These are phyloP conservation scores for Ordospora colligata DNA, from an alignment of 371 early-diverging fungal genomes.

Conservation along the genomic window DNA sequence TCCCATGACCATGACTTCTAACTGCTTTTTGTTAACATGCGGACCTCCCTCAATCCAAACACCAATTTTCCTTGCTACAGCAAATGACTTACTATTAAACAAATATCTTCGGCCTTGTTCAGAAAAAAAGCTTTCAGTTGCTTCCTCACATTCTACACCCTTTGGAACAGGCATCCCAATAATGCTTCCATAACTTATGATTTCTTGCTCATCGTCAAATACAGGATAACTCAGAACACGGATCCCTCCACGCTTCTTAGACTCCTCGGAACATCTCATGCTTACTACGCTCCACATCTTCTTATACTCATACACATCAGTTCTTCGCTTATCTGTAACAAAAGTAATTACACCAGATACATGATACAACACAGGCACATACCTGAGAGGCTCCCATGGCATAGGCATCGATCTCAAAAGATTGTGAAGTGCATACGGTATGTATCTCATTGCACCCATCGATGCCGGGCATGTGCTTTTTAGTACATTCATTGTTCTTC, in stretches of 20 bases:
- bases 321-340: slow-evolving; percentile 84
- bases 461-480: slow-evolving; percentile 87
- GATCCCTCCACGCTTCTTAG: neutral
- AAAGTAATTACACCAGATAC: slow-evolving; percentile 93
- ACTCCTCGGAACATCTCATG: neutral
- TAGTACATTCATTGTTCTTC: slow-evolving; percentile 81
- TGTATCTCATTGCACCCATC: slow-evolving; percentile 86
- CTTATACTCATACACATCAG: slow-evolving; percentile 82
- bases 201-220: slow-evolving; percentile 92
- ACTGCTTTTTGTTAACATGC: neutral
- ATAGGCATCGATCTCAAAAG: slow-evolving; percentile 94
- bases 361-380: slow-evolving; percentile 88
- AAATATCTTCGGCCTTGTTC: neutral
- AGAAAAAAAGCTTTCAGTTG: neutral
- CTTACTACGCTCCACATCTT: slow-evolving; percentile 75
- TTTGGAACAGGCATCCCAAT: neutral
- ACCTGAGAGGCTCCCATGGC: slow-evolving; percentile 86
- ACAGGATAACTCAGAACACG: slow-evolving; percentile 68
- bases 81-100: neutral
- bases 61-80: neutral
- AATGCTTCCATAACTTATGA: slow-evolving; percentile 84
- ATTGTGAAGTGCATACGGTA: slow-evolving; percentile 92
- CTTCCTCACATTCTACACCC: neutral
- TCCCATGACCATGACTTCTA: neutral
- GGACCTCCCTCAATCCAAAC: neutral